A percentile compares a stretch with the other conserved stretches of the same genome.
Evolutionary conservation across 257 asterid genomes (phyloP).

Genomic region (Apocynum venetum): DNA sequence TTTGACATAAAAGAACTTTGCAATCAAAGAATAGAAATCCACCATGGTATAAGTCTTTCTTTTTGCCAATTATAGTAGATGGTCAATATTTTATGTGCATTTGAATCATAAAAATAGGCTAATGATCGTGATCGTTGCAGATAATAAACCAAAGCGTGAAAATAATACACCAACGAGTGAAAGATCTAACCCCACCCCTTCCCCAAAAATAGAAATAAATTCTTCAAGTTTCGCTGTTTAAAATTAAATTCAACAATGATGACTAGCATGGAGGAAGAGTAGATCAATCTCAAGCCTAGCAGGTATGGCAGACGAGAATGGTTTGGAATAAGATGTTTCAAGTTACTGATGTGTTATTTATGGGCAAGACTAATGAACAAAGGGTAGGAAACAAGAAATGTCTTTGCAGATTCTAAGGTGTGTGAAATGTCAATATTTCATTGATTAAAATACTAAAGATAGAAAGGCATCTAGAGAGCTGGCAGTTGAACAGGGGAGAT

Average conservation of each 20-base stretch:
- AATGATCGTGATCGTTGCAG: too few relatives aligned
- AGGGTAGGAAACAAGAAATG: constrained; percentile 4
- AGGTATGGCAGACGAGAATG: constrained; percentile 7
- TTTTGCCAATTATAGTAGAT: too few relatives aligned
- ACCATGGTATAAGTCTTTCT: too few relatives aligned
- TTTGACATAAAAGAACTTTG: too few relatives aligned
- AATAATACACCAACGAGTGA: too few relatives aligned
- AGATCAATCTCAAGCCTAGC: neutral
- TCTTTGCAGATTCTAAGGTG: neutral
- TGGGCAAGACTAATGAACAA: constrained; percentile 7
- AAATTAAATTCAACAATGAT: neutral
- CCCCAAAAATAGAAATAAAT: too few relatives aligned
- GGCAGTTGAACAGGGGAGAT: constrained; percentile 26
- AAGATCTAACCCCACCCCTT: too few relatives aligned
- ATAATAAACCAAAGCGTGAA: too few relatives aligned
- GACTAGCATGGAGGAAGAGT: neutral
- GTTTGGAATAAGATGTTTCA: constrained; percentile 14
- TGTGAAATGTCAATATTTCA: neutral
- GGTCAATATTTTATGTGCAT: too few relatives aligned
- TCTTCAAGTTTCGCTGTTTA: neutral
- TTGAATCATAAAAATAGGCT: too few relatives aligned
- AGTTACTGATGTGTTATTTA: constrained; percentile 1
- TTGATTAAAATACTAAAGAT: neutral
- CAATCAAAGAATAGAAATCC: too few relatives aligned
- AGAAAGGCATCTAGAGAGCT: neutral